Evolutionary conservation across 2,329 filamentous ascomycete species (phyloP), one percentile per base, ranked within the genome.

Genomic region (Dactylellina drechsleri): DNA sequence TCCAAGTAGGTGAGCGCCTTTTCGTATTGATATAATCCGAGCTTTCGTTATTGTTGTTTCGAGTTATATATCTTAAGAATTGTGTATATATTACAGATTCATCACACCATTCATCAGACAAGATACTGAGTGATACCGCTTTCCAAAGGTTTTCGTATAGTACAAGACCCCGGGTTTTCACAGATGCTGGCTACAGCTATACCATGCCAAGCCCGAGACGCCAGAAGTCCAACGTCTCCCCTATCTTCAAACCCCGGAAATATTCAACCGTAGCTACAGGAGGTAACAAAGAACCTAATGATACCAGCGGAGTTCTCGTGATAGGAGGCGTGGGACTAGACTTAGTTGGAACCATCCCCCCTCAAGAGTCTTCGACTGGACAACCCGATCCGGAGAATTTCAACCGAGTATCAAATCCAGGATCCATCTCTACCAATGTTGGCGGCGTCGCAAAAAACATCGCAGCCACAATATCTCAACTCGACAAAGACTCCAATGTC

Each of bases 241-340:
- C 43, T 47, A 47, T 12, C 16, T 36, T 36, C 31, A 6, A 15
- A 47, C 7, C 16, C 13, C 7, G 16, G 1, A 6, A 18, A 47
- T 47, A 18, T 8, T 47, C 16, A 47, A 47, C 43, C 3, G 13
- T 8, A 15, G 43, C 13, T 47, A 16, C 16, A 15, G 43, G 13
- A 1, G 16, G n/a, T 47, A 18, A 13, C 16, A 2, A 15, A 18
- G 16, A 47, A 47, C 16, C n/a, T 47, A 8, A 16, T 16, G 28
- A n/a, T 10, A 41, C 15, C 16, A 4, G 7, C 16, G 57, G 13
- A 10, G 53, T 74, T 20, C 70, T 75, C 23, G 64, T 75, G 16
- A 28, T 68, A 3, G 71, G 71, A 5, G 71, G 71, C n/a, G 64
- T 75, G n/a, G 71, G 64, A 4, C 13, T 75, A 40, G 71, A 75